phyloP scores from a whole-genome alignment of 2,329 filamentous ascomycete genomes.

The Periconia sp. region DNA sequence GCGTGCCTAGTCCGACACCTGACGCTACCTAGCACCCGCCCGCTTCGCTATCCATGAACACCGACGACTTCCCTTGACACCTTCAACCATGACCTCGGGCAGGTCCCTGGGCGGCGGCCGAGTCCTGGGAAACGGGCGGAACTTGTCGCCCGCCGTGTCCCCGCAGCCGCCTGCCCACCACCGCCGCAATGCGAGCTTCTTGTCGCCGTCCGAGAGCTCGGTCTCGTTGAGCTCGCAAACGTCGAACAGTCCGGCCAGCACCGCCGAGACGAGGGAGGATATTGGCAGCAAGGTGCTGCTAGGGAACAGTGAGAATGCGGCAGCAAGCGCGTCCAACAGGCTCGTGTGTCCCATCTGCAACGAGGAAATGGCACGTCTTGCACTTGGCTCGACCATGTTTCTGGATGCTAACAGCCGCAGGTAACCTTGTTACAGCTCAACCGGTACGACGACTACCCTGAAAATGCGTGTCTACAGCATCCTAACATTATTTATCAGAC shows the following conservation, averaged over 20 bases:
- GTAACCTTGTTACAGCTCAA: conserved; percentile 93
- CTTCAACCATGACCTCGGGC: conserved; percentile 46
- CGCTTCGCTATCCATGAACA: conserved; percentile 23
- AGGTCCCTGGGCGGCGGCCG: conserved; percentile 87
- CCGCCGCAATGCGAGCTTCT: conserved; percentile 54
- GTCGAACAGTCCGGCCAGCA: conserved; percentile 73
- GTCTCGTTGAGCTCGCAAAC: conserved; percentile 77
- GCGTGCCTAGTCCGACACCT: conserved; percentile 5
- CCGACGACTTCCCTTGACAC: conserved; percentile 22
- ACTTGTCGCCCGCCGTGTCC: conserved; percentile 70
- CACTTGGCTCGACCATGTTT: conserved; percentile 5
- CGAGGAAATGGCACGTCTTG: conserved; percentile 83
- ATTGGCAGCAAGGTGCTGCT: conserved; percentile 81
- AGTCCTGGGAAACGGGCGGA: conserved; percentile 85
- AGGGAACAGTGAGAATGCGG: conserved; percentile 62
- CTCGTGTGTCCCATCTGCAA: conserved; percentile 97
- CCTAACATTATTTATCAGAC: no score
- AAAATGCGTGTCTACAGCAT: no score
- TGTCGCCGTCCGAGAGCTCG: conserved; percentile 73
- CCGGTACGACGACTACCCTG: conserved; percentile 27
- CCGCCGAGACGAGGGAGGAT: conserved; percentile 72
- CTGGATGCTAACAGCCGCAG: conserved; percentile 54
- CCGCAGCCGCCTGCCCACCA: conserved; percentile 38
- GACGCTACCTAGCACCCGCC: conserved; percentile 15
- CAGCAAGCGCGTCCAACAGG: conserved; percentile 65